Evolutionary conservation across 1,284 basidiomycete species (phyloP).

Genomic region (Cryptococcus depauperatus): DNA sequence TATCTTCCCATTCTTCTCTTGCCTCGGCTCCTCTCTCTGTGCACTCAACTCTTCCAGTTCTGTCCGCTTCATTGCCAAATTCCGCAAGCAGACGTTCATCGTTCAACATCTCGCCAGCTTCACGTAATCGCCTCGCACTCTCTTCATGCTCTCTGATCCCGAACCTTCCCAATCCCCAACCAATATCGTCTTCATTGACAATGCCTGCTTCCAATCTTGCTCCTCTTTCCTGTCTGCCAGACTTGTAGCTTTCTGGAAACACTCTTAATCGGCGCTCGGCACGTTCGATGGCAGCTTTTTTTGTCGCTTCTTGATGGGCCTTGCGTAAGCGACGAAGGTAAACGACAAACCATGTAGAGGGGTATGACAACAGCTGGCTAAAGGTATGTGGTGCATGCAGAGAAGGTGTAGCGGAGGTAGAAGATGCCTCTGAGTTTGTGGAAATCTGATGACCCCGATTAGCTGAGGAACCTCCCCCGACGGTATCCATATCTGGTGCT

Average conservation of each 20-base stretch:
- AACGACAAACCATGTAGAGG: slow-evolving; percentile 37
- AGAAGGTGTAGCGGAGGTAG: slow-evolving; percentile 38
- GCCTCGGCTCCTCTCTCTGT: slow-evolving; percentile 2
- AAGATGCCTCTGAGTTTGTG: slow-evolving; percentile 39
- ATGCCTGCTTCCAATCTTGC: slow-evolving; percentile 6
- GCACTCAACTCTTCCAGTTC: slow-evolving; percentile 57
- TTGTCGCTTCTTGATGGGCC: slow-evolving; percentile 43
- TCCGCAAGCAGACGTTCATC: slow-evolving; percentile 19
- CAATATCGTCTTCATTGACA: slow-evolving; percentile 47
- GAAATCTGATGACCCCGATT: slow-evolving; percentile 7
- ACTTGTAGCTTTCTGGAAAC: slow-evolving; percentile 11
- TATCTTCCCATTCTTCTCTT: slow-evolving; percentile 28
- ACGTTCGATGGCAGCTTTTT: slow-evolving; percentile 33
- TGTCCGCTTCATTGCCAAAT: slow-evolving; percentile 45
- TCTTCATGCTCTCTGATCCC: slow-evolving; percentile 51
- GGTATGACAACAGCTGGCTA: slow-evolving; percentile 34
- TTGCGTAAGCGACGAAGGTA: slow-evolving; percentile 39
- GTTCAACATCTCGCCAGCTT: slow-evolving; percentile 33
- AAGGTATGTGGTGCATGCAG: slow-evolving; percentile 32
- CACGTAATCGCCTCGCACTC: slow-evolving; percentile 33
- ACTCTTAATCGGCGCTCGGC: slow-evolving; percentile 35
- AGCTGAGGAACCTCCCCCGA: slow-evolving; percentile 5
- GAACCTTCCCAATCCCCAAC: slow-evolving; percentile 65
- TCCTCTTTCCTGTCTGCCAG: slow-evolving; percentile 5
- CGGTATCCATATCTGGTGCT: background rate